phyloP scores from a whole-genome alignment of 805 yeast genomes.

The Pichia heedii region DNA sequence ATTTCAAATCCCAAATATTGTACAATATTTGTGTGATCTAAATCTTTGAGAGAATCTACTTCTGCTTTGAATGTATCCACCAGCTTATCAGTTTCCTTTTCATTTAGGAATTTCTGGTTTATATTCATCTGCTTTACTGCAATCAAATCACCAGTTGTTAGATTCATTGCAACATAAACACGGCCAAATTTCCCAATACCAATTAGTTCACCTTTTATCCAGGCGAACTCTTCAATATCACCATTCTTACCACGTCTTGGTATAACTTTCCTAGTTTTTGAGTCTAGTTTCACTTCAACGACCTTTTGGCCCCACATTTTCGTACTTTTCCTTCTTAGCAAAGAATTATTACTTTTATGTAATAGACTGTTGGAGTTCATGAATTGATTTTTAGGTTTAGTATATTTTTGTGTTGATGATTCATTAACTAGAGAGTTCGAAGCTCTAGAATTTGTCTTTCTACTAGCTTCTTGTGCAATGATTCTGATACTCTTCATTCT shows the following conservation, averaged over 20 bases:
- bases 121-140: conserved; percentile 93
- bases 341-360: conserved; percentile 14
- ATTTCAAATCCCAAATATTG: conserved; percentile 94
- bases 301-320: conserved; percentile 97
- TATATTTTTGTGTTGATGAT: conserved; percentile 23
- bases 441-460: conserved; percentile 28
- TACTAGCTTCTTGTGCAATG: conserved; percentile 85
- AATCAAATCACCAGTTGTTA: conserved; percentile 96
- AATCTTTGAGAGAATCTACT: conserved; percentile 86
- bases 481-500: conserved; percentile 88
- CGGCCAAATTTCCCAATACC: conserved; percentile 97
- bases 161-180: conserved; percentile 84
- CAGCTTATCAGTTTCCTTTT: conserved; percentile 45
- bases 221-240: conserved; percentile 69
- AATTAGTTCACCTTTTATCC: conserved; percentile 96
- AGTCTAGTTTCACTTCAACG: conserved; percentile 69
- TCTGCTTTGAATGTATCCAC: conserved; percentile 82
- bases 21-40: conserved; percentile 90
- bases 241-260: conserved; percentile 33
- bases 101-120: conserved; percentile 34
- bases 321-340: conserved; percentile 70
- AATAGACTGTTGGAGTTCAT: background rate
- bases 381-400: background rate
- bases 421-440: conserved; percentile 23
- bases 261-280: conserved; percentile 32